Conservation (phyloP, 2,329 filamentous ascomycete genomes). For the Dothistroma septosporum region DNA sequence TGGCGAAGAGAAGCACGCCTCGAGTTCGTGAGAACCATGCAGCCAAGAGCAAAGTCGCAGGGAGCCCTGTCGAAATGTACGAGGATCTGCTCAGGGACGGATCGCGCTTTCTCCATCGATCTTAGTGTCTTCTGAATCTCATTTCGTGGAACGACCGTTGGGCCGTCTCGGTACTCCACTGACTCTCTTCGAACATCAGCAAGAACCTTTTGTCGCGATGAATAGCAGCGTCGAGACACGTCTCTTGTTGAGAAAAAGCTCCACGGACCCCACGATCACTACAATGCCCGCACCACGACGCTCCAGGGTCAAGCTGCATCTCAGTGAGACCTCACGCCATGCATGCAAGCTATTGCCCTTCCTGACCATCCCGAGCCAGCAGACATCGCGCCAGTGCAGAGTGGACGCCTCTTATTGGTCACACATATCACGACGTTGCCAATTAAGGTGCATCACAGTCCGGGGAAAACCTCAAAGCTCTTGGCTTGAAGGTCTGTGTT, state of each 20-base stretch:
- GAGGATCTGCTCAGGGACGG: not conserved
- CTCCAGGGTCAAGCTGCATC: not conserved
- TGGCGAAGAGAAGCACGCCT: not conserved
- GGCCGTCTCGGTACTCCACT: not conserved
- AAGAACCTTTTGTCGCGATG: not conserved
- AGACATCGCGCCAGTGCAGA: not conserved
- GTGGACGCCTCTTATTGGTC: not conserved
- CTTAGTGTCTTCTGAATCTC: slow-evolving; percentile 2
- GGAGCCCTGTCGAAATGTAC: not conserved
- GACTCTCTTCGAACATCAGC: not conserved
- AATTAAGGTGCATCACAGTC: not conserved
- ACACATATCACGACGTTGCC: not conserved
- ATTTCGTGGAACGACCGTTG: not conserved
- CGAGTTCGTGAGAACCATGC: not conserved
- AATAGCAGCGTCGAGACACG: not conserved
- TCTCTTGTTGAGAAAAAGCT: not conserved
- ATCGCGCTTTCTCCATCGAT: slow-evolving; percentile 2
- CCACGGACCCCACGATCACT: not conserved
- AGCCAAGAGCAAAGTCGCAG: not conserved
- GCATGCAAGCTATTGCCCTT: not conserved
- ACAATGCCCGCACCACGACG: not conserved
- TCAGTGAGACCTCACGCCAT: not conserved
- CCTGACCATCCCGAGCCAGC: not conserved
- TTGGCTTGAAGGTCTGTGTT: slow-evolving; percentile 3
- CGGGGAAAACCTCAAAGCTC: not conserved